phyloP scores from a whole-genome alignment of 805 yeast species.

The Wickerhamomyces xylosicus region DNA sequence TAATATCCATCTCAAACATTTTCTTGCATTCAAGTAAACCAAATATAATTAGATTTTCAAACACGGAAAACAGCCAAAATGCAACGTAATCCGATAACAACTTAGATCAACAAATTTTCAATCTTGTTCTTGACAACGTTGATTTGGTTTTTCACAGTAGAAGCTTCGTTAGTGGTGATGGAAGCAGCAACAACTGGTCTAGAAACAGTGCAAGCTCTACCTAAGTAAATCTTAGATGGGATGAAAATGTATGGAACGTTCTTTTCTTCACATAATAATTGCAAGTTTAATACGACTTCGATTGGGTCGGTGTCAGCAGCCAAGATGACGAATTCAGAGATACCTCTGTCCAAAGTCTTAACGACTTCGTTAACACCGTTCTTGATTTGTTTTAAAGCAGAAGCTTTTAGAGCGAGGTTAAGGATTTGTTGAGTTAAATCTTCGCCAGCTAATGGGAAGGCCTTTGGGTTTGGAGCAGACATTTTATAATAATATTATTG shows the following conservation, averaged over 20 bases:
- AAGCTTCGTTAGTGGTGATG: slow-evolving; percentile 96
- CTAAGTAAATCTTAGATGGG: slow-evolving; percentile 96
- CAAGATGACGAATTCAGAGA: slow-evolving; percentile 97
- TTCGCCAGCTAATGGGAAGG: slow-evolving; percentile 97
- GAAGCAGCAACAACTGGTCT: slow-evolving; percentile 99
- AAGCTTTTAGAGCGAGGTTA: slow-evolving; percentile 96
- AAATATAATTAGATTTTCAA: neutral
- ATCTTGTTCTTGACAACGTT: slow-evolving; percentile 97
- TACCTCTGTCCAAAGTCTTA: slow-evolving; percentile 98
- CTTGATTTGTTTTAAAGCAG: slow-evolving; percentile 95
- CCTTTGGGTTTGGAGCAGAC: slow-evolving; percentile 95
- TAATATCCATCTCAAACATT: too few relatives aligned
- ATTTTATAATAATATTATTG: slow-evolving; percentile 23
- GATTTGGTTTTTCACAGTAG: slow-evolving; percentile 94
- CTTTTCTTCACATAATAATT: slow-evolving; percentile 97
- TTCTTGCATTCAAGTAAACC: too few relatives aligned
- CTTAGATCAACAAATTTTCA: slow-evolving; percentile 87
- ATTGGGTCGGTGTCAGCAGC: slow-evolving; percentile 99
- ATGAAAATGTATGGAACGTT: slow-evolving; percentile 99
- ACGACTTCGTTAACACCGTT: slow-evolving; percentile 99
- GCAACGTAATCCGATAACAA: neutral
- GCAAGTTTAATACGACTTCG: slow-evolving; percentile 94
- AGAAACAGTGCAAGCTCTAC: slow-evolving; percentile 99
- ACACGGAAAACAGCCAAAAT: neutral
- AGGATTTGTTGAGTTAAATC: slow-evolving; percentile 92